Base-by-base conservation (phyloP, 768 basidiomycete genomes). In the Kwoniella sp. region DNA sequence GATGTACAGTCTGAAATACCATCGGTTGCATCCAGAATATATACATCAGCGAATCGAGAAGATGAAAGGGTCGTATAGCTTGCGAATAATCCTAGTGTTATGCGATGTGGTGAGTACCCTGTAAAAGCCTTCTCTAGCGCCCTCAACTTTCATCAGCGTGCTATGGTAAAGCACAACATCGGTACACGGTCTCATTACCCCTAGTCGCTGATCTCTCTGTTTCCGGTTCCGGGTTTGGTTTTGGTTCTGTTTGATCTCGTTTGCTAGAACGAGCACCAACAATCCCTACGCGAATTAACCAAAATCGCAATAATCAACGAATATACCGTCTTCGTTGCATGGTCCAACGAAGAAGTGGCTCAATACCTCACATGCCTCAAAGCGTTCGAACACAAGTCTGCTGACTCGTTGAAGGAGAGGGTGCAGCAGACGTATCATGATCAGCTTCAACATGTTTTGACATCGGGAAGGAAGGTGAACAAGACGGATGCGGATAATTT, bases 401-500 rank as follows among this genome's bases (percentile, higher is more conserved):
- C 95, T 8, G 88, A 91, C 75, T 83, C 93, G 74, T 94, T 99
- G 82, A 95, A 93, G 79, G 96, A 98, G 77, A 88, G 52, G 48
- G 83, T 90, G 27, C 92, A 96, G 78, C 91, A 93, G 68, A 89
- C 91, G 71, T 92, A 96, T 73, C 81, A 84, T 67, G 87, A 92
- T 8, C 85, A 92, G 72, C 79, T 98, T 15, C 89, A 90, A 60
- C 86, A 86, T 21, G 85, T 90, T 0, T 83, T 99, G 26, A 98
- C 95, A 1, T 87, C 86, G 68, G 90, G 98, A 72, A 89, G 86
- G 75, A 92, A 90, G 70, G 91, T 99, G 66, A 98, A 98, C 81
- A 96, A 95, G 83, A 98, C 95, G 2, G 96, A 99, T 72, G 92
- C 94, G 1, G 88, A 91, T 80, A 98, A 95, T 2, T 83, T 99